Conservation (phyloP, 2,329 filamentous ascomycete species). For the Aspergillus sp. region DNA sequence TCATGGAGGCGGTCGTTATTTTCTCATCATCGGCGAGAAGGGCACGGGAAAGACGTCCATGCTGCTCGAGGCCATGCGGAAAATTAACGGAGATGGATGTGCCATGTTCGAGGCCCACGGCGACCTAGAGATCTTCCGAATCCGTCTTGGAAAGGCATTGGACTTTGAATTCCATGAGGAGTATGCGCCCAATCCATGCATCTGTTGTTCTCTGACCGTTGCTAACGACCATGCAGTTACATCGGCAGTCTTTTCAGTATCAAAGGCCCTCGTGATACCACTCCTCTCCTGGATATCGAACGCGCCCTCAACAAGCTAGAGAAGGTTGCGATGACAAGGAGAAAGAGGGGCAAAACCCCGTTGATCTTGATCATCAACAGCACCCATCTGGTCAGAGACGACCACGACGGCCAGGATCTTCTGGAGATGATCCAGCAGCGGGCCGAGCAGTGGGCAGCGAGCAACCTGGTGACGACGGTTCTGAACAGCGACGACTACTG, state of each 20-base stretch:
- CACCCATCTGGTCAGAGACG: slow-evolving; percentile 84
- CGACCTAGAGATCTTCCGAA: slow-evolving; percentile 90
- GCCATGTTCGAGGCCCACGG: slow-evolving; percentile 97
- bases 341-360: slow-evolving; percentile 63
- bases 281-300: slow-evolving; percentile 90
- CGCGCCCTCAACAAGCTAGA: slow-evolving; percentile 96
- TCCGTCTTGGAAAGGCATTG: slow-evolving; percentile 86
- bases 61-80: slow-evolving; percentile 93
- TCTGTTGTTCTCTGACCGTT: slow-evolving; percentile 5
- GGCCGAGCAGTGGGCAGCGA: slow-evolving; percentile 93
- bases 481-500: slow-evolving; percentile 98
- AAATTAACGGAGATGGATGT: slow-evolving; percentile 82
- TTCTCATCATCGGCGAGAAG: slow-evolving; percentile 90
- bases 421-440: slow-evolving; percentile 93
- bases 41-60: slow-evolving; percentile 96
- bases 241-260: slow-evolving; percentile 97
- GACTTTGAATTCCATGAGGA: slow-evolving; percentile 98
- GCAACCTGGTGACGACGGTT: slow-evolving; percentile 81
- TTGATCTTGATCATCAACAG: slow-evolving; percentile 94
- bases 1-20: slow-evolving; percentile 74
- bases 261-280: slow-evolving; percentile 85
- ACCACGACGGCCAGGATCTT: slow-evolving; percentile 88
- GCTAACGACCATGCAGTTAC: slow-evolving; percentile 31
- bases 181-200: slow-evolving; percentile 50
- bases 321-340: slow-evolving; percentile 75